Evolutionary conservation across 2,329 filamentous ascomycete genomes (phyloP), one percentile per base, ranked within the genome.

Genomic region (Colletotrichum destructivum): DNA sequence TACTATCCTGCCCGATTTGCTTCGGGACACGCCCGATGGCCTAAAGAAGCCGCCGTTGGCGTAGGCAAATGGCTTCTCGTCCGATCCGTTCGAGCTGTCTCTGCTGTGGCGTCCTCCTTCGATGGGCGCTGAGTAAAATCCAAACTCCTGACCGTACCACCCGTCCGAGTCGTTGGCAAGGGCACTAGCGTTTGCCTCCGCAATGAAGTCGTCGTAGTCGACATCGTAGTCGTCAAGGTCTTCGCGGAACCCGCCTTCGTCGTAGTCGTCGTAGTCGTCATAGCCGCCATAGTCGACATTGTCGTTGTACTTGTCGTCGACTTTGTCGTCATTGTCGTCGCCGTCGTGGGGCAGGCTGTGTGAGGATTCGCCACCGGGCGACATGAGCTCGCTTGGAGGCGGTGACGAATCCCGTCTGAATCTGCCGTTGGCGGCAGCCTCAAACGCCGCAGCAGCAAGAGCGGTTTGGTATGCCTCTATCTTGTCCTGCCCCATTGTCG

Each of bases 131-230:
- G 95, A 94, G 80, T 98, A 99, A 81, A 99, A 99, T 0, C 95
- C 95, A 78, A 99, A 99, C 80, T 99, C 96, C 75, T 95, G 92
- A 0, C 96, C 96, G 78, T 99, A 99, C 84, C 96, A 97, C 0
- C 94, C 96, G 74, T 98, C 96, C 8, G 92, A 92, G 78, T 99
- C 96, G 75, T 94, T 95, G 56, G 96, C 96, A 9, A 99, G 86
- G 1, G 93, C 96, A 79, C 96, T 95, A 0, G 96, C 95, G 76
- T 99, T 99, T 6, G 96, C 96, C 69, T 95, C 96, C 0, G 95
- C 96, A 72, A 99, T 97, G 76, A 98, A 96, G 42, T 91, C 91
- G 76, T 98, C 95, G 75, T 98, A 95, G 71, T 94, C 93, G 62
- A 93, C 87, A 55, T 92, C 90, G 71, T 90, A 89, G 74, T 92